Evolutionary conservation across 805 yeast genomes (phyloP).

Genomic region (Zygotorulaspora florentina): DNA sequence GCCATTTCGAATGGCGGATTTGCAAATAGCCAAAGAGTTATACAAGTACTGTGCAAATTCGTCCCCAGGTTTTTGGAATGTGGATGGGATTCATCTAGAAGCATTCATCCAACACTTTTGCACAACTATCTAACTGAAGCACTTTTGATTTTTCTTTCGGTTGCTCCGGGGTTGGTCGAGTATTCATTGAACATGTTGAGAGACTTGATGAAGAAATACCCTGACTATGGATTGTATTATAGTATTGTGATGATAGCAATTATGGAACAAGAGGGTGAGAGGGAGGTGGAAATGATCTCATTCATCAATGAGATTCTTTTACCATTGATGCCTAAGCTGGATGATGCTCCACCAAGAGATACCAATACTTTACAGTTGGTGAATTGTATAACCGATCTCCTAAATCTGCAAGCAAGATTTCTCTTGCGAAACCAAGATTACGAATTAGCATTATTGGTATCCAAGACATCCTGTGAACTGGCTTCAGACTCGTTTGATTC

Average conservation of each 20-base stretch:
- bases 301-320: slow-evolving; percentile 19
- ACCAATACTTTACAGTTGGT: slow-evolving; percentile 21
- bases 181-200: slow-evolving; percentile 21
- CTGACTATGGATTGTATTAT: slow-evolving; percentile 23
- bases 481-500: slow-evolving; percentile 32
- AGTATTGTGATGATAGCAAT: slow-evolving; percentile 25
- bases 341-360: slow-evolving; percentile 18
- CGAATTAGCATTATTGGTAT: slow-evolving; percentile 24
- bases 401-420: slow-evolving; percentile 29
- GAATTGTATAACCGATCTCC: slow-evolving; percentile 26
- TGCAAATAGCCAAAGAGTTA: slow-evolving; percentile 30
- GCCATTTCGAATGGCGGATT: slow-evolving; percentile 31
- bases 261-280: slow-evolving; percentile 20
- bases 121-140: slow-evolving; percentile 55
- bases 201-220: slow-evolving; percentile 16
- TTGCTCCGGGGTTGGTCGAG: slow-evolving; percentile 21
- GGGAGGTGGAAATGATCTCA: slow-evolving; percentile 24
- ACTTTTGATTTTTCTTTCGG: slow-evolving; percentile 29
- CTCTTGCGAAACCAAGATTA: slow-evolving; percentile 25
- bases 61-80: slow-evolving; percentile 46
- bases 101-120: slow-evolving; percentile 34
- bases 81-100: slow-evolving; percentile 40
- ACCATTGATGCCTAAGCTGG: slow-evolving; percentile 19
- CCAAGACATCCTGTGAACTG: slow-evolving; percentile 25
- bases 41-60: slow-evolving; percentile 39